Evolutionary conservation across 805 yeast genomes (phyloP), one percentile per base, ranked within the genome.

Genomic region (Candida glaebosa): DNA sequence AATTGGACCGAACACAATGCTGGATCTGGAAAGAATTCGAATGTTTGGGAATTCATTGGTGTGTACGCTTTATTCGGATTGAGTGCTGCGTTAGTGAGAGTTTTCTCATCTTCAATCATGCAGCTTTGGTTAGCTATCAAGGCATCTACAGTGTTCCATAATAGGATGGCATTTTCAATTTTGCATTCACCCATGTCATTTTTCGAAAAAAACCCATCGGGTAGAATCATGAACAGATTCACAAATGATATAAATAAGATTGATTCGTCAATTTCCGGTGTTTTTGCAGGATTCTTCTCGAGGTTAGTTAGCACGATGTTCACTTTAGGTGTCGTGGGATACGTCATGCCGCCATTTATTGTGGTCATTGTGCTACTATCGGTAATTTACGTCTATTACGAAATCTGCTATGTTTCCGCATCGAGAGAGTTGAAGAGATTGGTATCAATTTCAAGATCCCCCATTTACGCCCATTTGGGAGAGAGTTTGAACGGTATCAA

Each of bases 401-500:
- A 87, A 43, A 66, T 68, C 37, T 83, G 73, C 60, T 89, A 84
- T 58, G 74, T 82, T 46, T 70, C 79, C 3, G 74, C 87, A 1
- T 77, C 89, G 6, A 75, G 96, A 52, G 96, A 88, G 57, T 67
- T 88, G 52, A 86, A 85, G 57, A 75, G 96, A 53, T 67, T 87
- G 39, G 79, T 77, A 36, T 79, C 85, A 40, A 71, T 80, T 17
- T 74, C 91, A 4, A 74, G 78, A 53, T 78, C 87, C 42, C 96
- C 96, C 2, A 79, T 87, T 14, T 84, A 77, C 66, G 84, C 95
- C 0, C 88, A 84, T 50, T 73, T 89, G 47, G 90, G 86, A 56
- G 96, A 89, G 55, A 81, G 89, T 2, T 63, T 89, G 37, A 75
- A 73, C 24, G 96, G 96, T 9, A 77, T 83, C 17, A 79, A 80